Evolutionary conservation across 177 flowering plant genomes (phyloP).

Genomic region (Vitis hybrid): DNA sequence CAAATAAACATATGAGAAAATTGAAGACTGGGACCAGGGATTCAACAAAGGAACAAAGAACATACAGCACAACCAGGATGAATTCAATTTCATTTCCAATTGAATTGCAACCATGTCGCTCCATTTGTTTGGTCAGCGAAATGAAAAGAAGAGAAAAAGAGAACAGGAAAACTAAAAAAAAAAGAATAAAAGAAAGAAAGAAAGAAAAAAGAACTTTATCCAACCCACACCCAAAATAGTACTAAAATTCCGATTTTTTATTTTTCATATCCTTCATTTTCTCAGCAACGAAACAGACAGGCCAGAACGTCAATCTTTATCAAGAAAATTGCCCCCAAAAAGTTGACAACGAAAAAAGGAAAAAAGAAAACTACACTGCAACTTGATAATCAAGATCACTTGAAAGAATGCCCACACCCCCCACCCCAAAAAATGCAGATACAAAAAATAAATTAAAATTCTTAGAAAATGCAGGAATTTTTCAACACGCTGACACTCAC

Average conservation of each 20-base stretch:
- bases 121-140: too few relatives aligned
- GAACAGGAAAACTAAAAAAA: not conserved
- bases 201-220: not conserved
- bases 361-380: too few relatives aligned
- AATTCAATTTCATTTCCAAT: not conserved
- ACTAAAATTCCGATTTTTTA: not conserved
- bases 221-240: not conserved
- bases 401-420: too few relatives aligned
- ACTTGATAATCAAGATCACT: too few relatives aligned
- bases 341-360: not conserved
- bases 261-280: not conserved
- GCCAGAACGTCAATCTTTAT: not conserved
- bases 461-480: too few relatives aligned
- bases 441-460: too few relatives aligned
- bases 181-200: not conserved
- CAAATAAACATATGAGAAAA: not conserved
- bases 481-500: too few relatives aligned
- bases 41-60: not conserved
- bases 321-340: not conserved
- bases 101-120: not conserved
- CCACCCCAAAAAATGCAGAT: too few relatives aligned
- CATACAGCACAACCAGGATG: not conserved
- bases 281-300: conserved; percentile 1
- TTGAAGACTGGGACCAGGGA: not conserved
- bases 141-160: not conserved